Conservation (phyloP, 2,329 filamentous ascomycete species). For the Helotiales sp. region DNA sequence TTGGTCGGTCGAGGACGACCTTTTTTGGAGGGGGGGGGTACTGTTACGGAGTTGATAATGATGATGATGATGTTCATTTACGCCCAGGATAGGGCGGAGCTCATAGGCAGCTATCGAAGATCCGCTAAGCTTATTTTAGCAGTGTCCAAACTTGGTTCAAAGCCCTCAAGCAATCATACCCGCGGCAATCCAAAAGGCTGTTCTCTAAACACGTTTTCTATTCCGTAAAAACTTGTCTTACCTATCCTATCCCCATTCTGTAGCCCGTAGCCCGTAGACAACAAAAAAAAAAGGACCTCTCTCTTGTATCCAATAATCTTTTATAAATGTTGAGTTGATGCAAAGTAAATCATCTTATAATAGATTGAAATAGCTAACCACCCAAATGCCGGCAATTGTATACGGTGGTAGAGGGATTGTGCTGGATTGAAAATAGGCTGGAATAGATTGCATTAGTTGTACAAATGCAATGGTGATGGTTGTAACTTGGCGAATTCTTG, state of each 20-base stretch:
- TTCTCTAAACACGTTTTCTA: constrained; percentile 15
- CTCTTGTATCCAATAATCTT: too few species aligned
- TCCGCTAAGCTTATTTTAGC: neutral
- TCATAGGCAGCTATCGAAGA: constrained; percentile 4
- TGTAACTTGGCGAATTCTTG: constrained; percentile 4
- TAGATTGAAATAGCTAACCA: constrained; percentile 15
- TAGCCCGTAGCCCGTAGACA: constrained; percentile 8
- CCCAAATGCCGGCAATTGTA: neutral
- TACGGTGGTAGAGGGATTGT: neutral
- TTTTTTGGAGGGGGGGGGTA: too few species aligned
- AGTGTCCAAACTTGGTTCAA: constrained; percentile 1
- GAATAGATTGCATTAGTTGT: constrained; percentile 15
- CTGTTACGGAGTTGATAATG: too few species aligned
- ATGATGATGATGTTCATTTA: too few species aligned
- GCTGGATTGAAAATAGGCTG: constrained; percentile 16
- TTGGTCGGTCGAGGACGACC: too few species aligned
- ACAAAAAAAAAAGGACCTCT: constrained; percentile 8
- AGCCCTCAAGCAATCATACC: neutral
- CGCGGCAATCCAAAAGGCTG: neutral
- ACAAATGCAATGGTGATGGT: constrained; percentile 14
- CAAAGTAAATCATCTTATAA: constrained; percentile 15
- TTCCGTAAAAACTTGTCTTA: constrained; percentile 6
- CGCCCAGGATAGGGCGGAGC: neutral
- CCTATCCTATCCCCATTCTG: constrained; percentile 15
- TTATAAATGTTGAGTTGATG: too few species aligned